Base-by-base conservation (phyloP, 768 basidiomycete genomes). In the Lentinula guzmanii region DNA sequence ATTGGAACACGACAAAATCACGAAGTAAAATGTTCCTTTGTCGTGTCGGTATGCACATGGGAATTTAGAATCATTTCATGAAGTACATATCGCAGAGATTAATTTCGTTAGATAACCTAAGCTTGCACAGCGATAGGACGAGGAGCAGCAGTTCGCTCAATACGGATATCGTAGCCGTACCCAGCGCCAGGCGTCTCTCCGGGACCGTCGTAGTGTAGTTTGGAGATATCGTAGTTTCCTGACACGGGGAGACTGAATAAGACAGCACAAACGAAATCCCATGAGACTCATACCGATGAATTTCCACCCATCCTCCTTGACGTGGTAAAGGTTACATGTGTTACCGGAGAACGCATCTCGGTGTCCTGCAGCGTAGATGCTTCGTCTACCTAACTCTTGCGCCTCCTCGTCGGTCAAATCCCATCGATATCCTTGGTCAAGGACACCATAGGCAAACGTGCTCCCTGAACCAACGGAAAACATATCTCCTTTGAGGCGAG, bases 381-480 rank as follows among this genome's bases (percentile, higher is more conserved):
- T 94, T 67, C 95, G 78, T 70, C 95, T 77, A 16, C 90, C 97
- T 28, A 98, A 86, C 69, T 98, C 97, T 70, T 93, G 90, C 2
- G 97, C 97, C 64, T 97, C 96, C 63, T 87, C 94, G 61, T 92
- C 93, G 21, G 87, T 84, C 62, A 99, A 76, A 70, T 98, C 95
- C 92, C 91, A 98, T 62, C 78, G 85, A 72, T 95, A 95, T 11
- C 90, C 95, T 75, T 97, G 95, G 74, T 98, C 97, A 52, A 97
- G 82, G 1, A 98, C 93, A 81, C 97, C 96, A 69, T 98, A 98
- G n/a, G 97, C 97, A 67, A 95, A 97, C 6, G 97, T 98, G 71
- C 91, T 93, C 69, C 97, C 97, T 3, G 96, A 98, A 33, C 97
- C 97, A 39, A 99, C 97, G 5, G 95, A 97, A 80, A 99, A 99